These are phyloP conservation scores for Rhynchosporium secalis DNA, from an alignment of 2,329 filamentous ascomycete genomes.

Conservation along the genomic window DNA sequence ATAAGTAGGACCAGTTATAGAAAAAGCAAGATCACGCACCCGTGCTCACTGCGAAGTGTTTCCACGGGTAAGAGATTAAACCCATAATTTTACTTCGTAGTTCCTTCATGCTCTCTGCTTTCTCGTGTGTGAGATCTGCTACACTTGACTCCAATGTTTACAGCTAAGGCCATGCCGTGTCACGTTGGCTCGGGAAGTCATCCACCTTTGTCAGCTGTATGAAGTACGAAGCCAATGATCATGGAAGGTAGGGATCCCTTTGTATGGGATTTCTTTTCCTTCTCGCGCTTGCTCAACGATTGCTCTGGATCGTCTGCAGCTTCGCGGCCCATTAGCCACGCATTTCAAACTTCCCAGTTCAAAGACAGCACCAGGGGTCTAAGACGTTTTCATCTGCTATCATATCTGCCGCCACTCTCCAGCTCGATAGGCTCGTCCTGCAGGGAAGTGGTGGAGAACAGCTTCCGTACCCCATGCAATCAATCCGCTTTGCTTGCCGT, in stretches of 20 bases:
- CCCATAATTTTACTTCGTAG: too few species aligned
- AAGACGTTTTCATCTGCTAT: conserved; percentile 34
- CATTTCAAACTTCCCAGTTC: conserved; percentile 24
- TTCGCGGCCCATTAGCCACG: conserved; percentile 22
- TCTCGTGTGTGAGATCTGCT: conserved; percentile 10
- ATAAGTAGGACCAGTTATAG: neutral
- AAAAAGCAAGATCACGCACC: neutral
- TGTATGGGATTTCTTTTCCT: conserved; percentile 11
- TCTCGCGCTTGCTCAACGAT: conserved; percentile 9
- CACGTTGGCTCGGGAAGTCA: conserved; percentile 17
- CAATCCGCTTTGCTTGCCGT: conserved; percentile 8
- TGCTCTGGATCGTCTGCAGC: conserved; percentile 28
- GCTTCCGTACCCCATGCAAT: neutral
- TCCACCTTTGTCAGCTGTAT: conserved; percentile 1
- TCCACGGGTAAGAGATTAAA: too few species aligned
- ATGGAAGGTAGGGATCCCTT: conserved; percentile 7
- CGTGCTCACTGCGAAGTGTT: too few species aligned
- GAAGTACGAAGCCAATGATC: conserved; percentile 22
- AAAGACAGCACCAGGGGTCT: conserved; percentile 30
- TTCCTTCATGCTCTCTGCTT: conserved; percentile 10
- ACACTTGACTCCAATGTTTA: conserved; percentile 29
- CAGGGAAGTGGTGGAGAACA: conserved; percentile 3
- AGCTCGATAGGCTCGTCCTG: neutral
- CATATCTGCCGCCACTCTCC: conserved; percentile 12
- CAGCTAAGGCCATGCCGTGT: conserved; percentile 24